Evolutionary conservation across 2,329 filamentous ascomycete species (phyloP).

Genomic region (Xylaria sp.): DNA sequence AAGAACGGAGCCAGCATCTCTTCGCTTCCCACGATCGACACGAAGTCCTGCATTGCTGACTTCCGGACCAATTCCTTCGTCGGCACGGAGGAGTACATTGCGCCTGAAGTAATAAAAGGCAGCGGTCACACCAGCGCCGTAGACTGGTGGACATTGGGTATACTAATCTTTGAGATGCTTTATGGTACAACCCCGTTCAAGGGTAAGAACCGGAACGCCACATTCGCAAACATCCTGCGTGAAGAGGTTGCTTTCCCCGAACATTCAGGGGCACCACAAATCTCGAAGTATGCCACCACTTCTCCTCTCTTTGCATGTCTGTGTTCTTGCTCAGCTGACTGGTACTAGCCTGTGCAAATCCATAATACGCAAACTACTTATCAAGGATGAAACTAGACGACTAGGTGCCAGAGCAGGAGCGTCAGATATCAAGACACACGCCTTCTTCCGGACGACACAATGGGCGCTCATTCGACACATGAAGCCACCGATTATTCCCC

Average conservation of each 20-base stretch:
- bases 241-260: conserved; percentile 97
- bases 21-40: conserved; percentile 93
- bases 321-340: conserved; percentile 7
- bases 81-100: conserved; percentile 97
- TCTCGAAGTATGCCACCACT: conserved; percentile 71
- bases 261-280: conserved; percentile 72
- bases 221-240: conserved; percentile 92
- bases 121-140: conserved; percentile 97
- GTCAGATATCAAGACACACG: conserved; percentile 92
- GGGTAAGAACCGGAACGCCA: conserved; percentile 96
- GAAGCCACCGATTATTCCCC: conserved; percentile 95
- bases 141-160: conserved; percentile 98
- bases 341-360: conserved; percentile 80
- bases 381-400: conserved; percentile 94
- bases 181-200: conserved; percentile 99
- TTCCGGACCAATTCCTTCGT: conserved; percentile 99
- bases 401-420: conserved; percentile 91
- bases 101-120: conserved; percentile 96
- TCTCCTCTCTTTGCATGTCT: neutral
- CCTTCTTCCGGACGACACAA: conserved; percentile 92
- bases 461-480: conserved; percentile 97
- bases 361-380: conserved; percentile 89
- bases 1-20: conserved; percentile 82
- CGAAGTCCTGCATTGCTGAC: conserved; percentile 95
- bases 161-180: conserved; percentile 97